Percentiles rank a stretch among this genome's conserved stretches.
Conservation (phyloP, 164 flowering plant species). For the Liriodendron chinense region DNA sequence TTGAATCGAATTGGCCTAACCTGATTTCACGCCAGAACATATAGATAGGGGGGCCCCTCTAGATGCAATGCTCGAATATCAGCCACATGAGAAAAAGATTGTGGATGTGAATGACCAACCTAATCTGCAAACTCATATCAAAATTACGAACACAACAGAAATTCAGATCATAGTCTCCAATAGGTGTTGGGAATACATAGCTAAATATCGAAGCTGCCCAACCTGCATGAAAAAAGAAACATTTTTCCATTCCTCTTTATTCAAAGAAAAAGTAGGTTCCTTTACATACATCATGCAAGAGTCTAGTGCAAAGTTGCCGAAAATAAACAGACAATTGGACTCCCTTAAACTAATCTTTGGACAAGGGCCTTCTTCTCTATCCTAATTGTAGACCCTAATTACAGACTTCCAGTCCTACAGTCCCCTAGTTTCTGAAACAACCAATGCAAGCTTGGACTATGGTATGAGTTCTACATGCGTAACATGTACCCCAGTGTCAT, state of each 20-base stretch:
- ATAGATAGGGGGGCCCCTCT: no score
- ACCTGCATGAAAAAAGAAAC: neutral
- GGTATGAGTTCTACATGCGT: neutral
- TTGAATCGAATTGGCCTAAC: no score
- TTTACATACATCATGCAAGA: neutral
- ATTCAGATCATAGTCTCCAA: no score
- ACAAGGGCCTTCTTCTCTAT: neutral
- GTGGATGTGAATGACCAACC: no score
- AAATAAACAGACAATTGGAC: neutral
- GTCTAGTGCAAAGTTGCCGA: neutral
- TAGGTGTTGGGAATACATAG: no score
- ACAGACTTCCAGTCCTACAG: neutral
- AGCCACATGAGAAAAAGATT: no score
- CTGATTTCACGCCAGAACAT: no score
- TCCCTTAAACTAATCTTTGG: neutral
- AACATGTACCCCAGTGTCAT: slow-evolving; percentile 40
- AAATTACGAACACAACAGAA: no score
- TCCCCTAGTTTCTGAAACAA: neutral
- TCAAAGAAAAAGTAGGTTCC: neutral
- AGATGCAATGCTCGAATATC: no score
- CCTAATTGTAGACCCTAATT: neutral
- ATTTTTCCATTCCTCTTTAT: neutral
- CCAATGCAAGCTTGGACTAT: neutral
- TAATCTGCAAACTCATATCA: no score
- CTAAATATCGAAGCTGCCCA: no score